phyloP scores from a whole-genome alignment of 192 early-diverging fungal genomes.

The Pilaira anomala region DNA sequence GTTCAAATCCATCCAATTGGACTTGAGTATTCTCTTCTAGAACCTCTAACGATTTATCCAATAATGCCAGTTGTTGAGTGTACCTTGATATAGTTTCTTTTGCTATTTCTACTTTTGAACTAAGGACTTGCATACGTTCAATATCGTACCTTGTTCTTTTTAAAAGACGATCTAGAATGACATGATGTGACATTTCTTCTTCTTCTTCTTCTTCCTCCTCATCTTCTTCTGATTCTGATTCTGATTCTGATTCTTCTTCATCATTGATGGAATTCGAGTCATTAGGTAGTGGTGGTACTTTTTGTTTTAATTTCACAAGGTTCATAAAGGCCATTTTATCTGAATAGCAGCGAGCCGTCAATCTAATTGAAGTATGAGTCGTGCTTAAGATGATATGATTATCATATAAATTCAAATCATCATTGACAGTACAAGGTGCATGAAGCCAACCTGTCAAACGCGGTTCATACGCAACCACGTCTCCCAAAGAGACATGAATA shows the following conservation, averaged over 20 bases:
- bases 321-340: conserved; percentile 25
- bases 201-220: background rate
- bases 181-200: background rate
- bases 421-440: conserved; percentile 5
- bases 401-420: background rate
- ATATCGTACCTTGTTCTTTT: background rate
- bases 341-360: conserved; percentile 5
- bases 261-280: background rate
- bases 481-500: background rate
- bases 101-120: background rate
- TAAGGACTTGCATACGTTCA: background rate
- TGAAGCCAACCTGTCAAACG: conserved; percentile 12
- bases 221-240: background rate
- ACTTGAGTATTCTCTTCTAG: background rate
- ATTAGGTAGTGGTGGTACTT: background rate
- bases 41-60: background rate
- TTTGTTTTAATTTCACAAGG: conserved; percentile 9
- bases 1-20: background rate
- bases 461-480: background rate
- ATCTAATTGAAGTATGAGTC: background rate
- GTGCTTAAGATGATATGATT: background rate
- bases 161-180: background rate
- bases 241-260: background rate
- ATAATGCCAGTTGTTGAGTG: background rate
- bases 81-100: background rate